A percentile compares a stretch with the other conserved stretches of the same genome.
phyloP scores from a whole-genome alignment of 75 land plant genomes.

The Pinus tabuliformis region DNA sequence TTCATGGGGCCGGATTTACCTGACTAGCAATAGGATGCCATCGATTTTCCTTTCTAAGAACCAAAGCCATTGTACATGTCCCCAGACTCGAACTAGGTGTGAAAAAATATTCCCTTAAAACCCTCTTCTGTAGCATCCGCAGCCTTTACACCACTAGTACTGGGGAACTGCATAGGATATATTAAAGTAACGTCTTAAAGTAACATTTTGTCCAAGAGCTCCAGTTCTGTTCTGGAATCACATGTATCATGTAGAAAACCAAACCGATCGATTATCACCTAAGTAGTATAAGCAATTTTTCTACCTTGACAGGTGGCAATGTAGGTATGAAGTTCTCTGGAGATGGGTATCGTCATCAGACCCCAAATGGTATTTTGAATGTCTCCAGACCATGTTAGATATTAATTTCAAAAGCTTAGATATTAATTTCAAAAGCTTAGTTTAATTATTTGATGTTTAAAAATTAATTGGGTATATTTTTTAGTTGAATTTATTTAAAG shows the following conservation, averaged over 20 bases:
- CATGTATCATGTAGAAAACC: not conserved
- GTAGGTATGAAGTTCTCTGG: not conserved
- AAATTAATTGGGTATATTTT: no score
- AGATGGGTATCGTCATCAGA: not conserved
- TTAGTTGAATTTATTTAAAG: no score
- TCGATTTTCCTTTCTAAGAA: not conserved
- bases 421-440: no score
- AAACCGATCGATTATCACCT: not conserved
- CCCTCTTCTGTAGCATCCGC: not conserved
- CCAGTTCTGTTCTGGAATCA: not conserved
- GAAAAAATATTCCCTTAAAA: not conserved
- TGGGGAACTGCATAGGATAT: not conserved
- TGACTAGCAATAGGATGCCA: not conserved
- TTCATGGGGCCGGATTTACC: not conserved
- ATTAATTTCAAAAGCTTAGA: no score
- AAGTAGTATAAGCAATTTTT: not conserved
- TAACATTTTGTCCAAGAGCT: not conserved
- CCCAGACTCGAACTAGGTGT: no score
- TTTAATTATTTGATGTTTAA: no score
- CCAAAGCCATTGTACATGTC: not conserved
- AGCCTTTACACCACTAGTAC: not conserved
- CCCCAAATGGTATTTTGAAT: not conserved
- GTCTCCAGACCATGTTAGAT: not conserved
- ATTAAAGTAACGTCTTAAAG: not conserved
- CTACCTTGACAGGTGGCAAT: not conserved